Evolutionary conservation across 805 yeast species (phyloP).

Genomic region (Candida koratica): DNA sequence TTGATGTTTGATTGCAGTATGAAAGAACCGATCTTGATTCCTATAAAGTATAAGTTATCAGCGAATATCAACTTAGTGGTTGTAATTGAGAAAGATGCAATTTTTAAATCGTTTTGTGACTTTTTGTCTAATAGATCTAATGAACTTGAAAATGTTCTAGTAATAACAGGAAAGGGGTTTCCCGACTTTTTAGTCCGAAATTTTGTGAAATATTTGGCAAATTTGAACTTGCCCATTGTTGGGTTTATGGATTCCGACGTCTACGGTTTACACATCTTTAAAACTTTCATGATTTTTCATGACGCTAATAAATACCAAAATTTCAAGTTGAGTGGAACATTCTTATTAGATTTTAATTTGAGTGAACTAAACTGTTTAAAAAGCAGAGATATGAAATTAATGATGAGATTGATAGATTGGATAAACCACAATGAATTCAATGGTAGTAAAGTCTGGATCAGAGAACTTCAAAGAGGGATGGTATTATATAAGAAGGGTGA

Average conservation of each 20-base stretch:
- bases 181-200: slow-evolving; percentile 55
- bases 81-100: slow-evolving; percentile 40
- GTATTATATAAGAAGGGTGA: slow-evolving; percentile 53
- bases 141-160: slow-evolving; percentile 10
- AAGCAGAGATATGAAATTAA: slow-evolving; percentile 19
- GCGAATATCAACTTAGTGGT: slow-evolving; percentile 15
- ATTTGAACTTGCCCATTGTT: slow-evolving; percentile 27
- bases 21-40: slow-evolving; percentile 20
- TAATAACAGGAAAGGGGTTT: slow-evolving; percentile 64
- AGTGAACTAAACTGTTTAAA: slow-evolving; percentile 25
- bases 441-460: slow-evolving; percentile 20
- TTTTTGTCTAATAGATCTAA: background rate
- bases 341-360: slow-evolving; percentile 32
- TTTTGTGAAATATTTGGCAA: slow-evolving; percentile 31
- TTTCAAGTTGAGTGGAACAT: slow-evolving; percentile 32
- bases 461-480: slow-evolving; percentile 54
- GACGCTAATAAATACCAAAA: slow-evolving; percentile 1
- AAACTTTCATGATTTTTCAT: slow-evolving; percentile 29
- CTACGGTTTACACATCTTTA: slow-evolving; percentile 53
- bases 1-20: slow-evolving; percentile 33
- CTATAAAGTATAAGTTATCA: slow-evolving; percentile 7
- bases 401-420: slow-evolving; percentile 15
- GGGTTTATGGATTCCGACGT: slow-evolving; percentile 64
- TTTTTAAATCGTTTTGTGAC: slow-evolving; percentile 27
- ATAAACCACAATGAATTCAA: background rate